A percentile compares a stretch with the other conserved stretches of the same genome.
Conservation (phyloP, 1,139 yeast species). For the Chernovozyma aurita region DNA sequence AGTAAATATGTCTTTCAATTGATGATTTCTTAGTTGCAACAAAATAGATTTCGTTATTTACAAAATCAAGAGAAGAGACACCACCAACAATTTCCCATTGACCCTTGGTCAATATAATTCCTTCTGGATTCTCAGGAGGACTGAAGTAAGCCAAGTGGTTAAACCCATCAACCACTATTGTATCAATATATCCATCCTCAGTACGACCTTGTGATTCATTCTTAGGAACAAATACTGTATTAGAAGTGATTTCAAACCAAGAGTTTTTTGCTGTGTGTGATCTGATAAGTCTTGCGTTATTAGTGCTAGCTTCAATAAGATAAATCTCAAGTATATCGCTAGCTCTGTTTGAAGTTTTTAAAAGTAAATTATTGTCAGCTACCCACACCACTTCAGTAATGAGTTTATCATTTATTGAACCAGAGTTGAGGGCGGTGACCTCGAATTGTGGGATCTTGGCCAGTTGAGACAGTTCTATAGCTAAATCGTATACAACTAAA, state of each 20-base stretch:
- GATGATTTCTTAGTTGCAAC: conserved; percentile 48
- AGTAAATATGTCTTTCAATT: conserved; percentile 50
- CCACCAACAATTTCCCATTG: conserved; percentile 52
- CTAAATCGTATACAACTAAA: conserved; percentile 31
- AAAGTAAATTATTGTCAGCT: conserved; percentile 26
- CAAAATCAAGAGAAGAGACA: conserved; percentile 42
- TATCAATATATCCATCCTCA: conserved; percentile 51
- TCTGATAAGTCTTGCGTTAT: conserved; percentile 31
- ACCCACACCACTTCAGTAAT: conserved; percentile 46
- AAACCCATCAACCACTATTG: conserved; percentile 49
- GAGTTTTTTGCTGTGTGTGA: conserved; percentile 37
- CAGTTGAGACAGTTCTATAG: conserved; percentile 2
- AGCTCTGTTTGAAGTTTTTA: conserved; percentile 42
- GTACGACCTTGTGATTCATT: conserved; percentile 39
- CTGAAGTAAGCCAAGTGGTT: conserved; percentile 56
- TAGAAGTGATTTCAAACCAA: conserved; percentile 79
- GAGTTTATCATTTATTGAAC: conserved; percentile 11
- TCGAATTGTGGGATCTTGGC: neutral
- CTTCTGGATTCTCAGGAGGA: conserved; percentile 43
- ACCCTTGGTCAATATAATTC: conserved; percentile 44
- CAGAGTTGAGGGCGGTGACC: neutral
- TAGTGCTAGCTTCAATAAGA: conserved; percentile 29
- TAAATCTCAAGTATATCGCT: conserved; percentile 39
- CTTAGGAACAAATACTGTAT: conserved; percentile 66
- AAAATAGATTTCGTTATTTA: conserved; percentile 41